These are phyloP conservation scores for Colletotrichum chrysophilum DNA, from an alignment of 2,329 filamentous ascomycete species.

Conservation along the genomic window DNA sequence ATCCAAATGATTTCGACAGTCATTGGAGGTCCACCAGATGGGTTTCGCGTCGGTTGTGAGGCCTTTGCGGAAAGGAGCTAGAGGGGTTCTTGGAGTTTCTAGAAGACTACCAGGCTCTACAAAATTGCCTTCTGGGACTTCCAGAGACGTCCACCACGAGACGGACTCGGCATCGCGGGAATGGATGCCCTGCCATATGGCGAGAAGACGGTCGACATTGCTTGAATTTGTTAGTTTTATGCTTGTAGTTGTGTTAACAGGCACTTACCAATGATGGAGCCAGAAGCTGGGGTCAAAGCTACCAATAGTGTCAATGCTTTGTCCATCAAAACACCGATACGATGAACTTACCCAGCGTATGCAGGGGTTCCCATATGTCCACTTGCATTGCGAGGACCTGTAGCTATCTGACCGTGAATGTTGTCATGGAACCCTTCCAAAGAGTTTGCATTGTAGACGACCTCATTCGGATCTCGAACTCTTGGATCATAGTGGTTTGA, in stretches of 20 bases:
- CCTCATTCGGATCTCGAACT: not conserved
- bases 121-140: not conserved
- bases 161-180: not conserved
- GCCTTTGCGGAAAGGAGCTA: not conserved
- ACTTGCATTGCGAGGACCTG: not conserved
- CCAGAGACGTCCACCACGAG: not conserved
- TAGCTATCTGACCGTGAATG: not conserved
- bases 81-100: not conserved
- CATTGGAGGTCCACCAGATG: conserved; percentile 5
- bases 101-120: not conserved
- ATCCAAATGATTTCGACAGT: not conserved
- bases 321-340: not conserved
- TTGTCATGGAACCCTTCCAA: not conserved
- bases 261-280: not conserved
- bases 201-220: not conserved
- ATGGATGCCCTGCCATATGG: not conserved
- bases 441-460: not conserved
- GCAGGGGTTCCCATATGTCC: not conserved
- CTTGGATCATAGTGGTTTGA: not conserved
- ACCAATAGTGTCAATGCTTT: not conserved
- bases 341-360: not conserved
- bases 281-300: not conserved
- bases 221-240: not conserved
- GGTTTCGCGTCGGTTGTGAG: not conserved
- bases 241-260: not conserved